These are phyloP conservation scores for Dactylellina leptospora DNA, from an alignment of 2,329 filamentous ascomycete species.

Conservation along the genomic window DNA sequence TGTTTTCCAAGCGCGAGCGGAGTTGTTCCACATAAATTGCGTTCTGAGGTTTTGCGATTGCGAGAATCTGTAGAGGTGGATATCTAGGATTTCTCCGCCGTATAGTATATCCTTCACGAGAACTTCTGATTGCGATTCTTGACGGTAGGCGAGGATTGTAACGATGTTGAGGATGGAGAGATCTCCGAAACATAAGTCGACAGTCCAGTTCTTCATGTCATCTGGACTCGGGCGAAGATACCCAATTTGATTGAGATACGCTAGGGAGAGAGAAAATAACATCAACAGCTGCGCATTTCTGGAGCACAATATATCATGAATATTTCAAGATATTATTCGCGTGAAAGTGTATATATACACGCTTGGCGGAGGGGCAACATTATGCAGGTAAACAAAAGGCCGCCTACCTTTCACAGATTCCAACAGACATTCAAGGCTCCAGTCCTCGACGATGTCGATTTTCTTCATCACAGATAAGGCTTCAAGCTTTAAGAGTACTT, in stretches of 20 bases:
- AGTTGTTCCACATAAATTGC: slow-evolving; percentile 13
- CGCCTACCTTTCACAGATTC: slow-evolving; percentile 11
- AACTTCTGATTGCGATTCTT: slow-evolving; percentile 11
- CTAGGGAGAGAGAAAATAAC: no score
- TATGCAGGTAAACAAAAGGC: no score
- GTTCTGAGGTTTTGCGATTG: neutral
- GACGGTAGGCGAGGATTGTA: slow-evolving; percentile 12
- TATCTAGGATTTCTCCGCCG: slow-evolving; percentile 16
- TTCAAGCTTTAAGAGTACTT: slow-evolving; percentile 3
- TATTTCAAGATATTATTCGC: no score
- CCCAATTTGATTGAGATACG: neutral
- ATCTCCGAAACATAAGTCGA: slow-evolving; percentile 16
- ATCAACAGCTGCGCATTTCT: no score
- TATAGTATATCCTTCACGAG: slow-evolving; percentile 23
- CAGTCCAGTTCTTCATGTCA: slow-evolving; percentile 2
- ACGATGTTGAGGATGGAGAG: slow-evolving; percentile 33
- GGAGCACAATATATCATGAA: no score
- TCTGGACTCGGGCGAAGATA: slow-evolving; percentile 1
- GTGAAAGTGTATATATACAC: no score
- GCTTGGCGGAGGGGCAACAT: no score
- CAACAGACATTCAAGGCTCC: slow-evolving; percentile 6
- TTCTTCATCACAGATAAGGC: slow-evolving; percentile 1
- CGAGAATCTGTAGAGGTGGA: slow-evolving; percentile 8
- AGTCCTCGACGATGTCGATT: neutral
- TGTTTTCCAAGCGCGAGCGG: neutral